Conservation (phyloP, 768 basidiomycete genomes). For the Grammothele lineata region DNA sequence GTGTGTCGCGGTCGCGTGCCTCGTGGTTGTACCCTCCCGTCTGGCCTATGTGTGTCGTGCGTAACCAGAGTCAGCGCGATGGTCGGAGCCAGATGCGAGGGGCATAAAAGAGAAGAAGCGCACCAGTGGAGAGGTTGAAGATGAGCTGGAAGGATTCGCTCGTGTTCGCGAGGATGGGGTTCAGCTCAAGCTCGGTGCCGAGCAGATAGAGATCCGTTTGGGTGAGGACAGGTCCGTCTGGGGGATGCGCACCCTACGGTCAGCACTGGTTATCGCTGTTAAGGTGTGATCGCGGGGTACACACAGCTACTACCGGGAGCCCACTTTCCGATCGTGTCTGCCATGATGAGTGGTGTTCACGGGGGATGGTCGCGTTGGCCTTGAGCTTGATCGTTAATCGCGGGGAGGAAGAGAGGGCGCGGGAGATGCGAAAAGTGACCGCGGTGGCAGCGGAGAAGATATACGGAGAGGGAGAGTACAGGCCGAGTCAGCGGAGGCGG, state of each 20-base stretch:
- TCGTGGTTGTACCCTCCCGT: slow-evolving; percentile 60
- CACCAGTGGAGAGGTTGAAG: slow-evolving; percentile 70
- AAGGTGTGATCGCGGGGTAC: background rate
- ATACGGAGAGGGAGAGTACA: no score
- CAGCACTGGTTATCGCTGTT: background rate
- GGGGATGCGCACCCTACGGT: background rate
- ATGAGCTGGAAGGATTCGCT: slow-evolving; percentile 53
- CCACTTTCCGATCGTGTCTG: slow-evolving; percentile 20
- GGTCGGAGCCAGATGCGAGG: background rate
- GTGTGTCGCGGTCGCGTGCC: slow-evolving; percentile 54
- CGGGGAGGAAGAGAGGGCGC: background rate
- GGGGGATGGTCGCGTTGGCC: no score
- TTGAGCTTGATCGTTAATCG: background rate
- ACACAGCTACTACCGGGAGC: slow-evolving; percentile 17
- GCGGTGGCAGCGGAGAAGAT: no score
- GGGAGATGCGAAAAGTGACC: no score
- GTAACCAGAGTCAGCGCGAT: no score
- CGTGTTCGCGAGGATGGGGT: slow-evolving; percentile 64
- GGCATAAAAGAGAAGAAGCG: background rate
- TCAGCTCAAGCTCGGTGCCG: slow-evolving; percentile 55
- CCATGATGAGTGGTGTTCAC: slow-evolving; percentile 6
- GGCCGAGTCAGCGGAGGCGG: no score
- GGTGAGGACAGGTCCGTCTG: slow-evolving; percentile 76
- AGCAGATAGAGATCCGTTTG: slow-evolving; percentile 83
- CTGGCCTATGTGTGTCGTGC: no score